Conservation (phyloP, 768 basidiomycete species). For the Rhizopogon salebrosus region DNA sequence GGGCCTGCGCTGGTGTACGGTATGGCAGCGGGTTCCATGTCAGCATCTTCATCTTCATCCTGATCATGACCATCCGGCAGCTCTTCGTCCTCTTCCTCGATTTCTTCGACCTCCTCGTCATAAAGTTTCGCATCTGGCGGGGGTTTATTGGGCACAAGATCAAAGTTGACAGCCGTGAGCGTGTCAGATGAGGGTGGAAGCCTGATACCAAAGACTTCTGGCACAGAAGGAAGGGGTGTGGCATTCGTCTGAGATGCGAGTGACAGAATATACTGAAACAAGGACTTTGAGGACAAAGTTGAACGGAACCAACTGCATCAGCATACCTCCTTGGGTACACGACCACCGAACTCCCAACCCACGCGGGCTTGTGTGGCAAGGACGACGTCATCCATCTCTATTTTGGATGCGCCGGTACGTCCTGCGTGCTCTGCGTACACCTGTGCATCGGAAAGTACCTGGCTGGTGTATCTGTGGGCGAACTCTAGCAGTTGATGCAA, state of each 20-base stretch:
- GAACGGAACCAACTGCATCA: not conserved
- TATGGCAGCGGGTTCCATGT: constrained; percentile 66
- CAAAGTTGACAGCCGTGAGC: constrained; percentile 78
- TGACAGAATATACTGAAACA: constrained; percentile 63
- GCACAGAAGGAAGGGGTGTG: constrained; percentile 74
- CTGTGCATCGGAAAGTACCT: constrained; percentile 79
- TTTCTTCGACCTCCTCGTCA: constrained; percentile 79
- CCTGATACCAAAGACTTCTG: constrained; percentile 83
- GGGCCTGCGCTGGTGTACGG: constrained; percentile 27
- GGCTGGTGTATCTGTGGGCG: constrained; percentile 76
- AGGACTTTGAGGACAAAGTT: not conserved
- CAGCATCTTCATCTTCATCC: constrained; percentile 58
- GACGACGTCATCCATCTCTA: constrained; percentile 79
- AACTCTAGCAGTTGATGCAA: constrained; percentile 86
- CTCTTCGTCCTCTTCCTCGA: constrained; percentile 41
- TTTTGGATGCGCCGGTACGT: constrained; percentile 51
- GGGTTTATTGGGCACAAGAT: constrained; percentile 79
- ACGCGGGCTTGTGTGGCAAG: constrained; percentile 85
- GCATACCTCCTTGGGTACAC: constrained; percentile 82
- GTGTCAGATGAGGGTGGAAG: constrained; percentile 67
- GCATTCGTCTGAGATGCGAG: constrained; percentile 82
- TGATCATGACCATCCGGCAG: constrained; percentile 46
- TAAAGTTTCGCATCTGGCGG: constrained; percentile 72
- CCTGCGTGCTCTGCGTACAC: constrained; percentile 88
- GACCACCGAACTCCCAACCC: constrained; percentile 88